Evolutionary conservation across 306 rosid species (phyloP).

Genomic region (Acacia confusa): DNA sequence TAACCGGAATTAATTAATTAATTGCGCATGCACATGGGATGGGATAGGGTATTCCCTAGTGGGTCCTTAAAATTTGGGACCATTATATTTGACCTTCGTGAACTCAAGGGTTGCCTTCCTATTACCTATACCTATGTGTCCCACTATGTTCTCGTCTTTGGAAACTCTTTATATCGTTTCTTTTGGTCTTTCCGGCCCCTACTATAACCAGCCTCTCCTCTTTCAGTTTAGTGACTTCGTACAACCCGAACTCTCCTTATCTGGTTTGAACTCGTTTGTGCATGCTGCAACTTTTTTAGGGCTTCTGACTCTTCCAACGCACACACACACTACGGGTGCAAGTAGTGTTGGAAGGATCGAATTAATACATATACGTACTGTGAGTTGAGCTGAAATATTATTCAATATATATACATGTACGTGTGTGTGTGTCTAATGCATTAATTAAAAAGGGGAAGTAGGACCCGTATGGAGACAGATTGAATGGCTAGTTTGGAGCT

Average conservation of each 20-base stretch:
- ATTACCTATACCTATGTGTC: not conserved
- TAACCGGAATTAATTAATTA: too few species aligned
- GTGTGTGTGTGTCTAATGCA: too few species aligned
- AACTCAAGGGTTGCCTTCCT: not conserved
- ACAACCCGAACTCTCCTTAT: not conserved
- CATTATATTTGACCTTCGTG: not conserved
- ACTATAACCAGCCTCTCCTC: not conserved
- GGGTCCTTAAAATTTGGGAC: not conserved
- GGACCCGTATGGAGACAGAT: not conserved
- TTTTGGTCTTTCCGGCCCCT: not conserved
- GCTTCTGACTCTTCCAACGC: not conserved
- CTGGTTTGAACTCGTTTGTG: too few species aligned
- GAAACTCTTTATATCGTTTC: not conserved
- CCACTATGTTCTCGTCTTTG: not conserved
- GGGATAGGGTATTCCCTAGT: not conserved
- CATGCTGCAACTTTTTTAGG: too few species aligned
- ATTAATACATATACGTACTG: not conserved
- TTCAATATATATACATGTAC: not conserved
- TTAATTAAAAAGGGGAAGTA: not conserved
- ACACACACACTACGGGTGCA: not conserved
- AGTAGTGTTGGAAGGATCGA: not conserved
- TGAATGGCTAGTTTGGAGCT: not conserved
- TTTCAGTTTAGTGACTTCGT: constrained; percentile 8
- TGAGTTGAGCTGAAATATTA: not conserved
- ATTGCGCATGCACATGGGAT: not conserved